Base-by-base conservation (phyloP, 805 yeast genomes). In the Yarrowia osloensis region DNA sequence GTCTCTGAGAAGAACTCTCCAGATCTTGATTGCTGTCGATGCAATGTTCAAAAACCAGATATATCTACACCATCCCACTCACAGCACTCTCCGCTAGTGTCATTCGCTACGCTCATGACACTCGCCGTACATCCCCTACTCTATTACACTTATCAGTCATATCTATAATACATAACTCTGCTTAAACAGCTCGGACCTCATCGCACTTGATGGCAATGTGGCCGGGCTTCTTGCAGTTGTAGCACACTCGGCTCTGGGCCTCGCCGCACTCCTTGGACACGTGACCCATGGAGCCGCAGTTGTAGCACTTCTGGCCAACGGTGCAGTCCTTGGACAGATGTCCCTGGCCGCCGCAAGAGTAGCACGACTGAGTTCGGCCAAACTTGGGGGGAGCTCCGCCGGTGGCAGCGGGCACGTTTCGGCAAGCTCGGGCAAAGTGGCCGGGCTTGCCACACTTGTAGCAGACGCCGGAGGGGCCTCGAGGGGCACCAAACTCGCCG, bases 401-500 rank as follows among this genome's bases (percentile, higher is more conserved):
- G 19, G 40, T 73, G 80, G 82, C 54, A 22, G 40, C 74, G 80
- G 82, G 75, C 72, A 82, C 81, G 70, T 84, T 79, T 80, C 97
- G 91, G 73, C 88, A 61, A 6, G 66, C 92, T 79, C 87, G 90
- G 68, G 96, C 89, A 75, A 91, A 86, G 82, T 93, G 98, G 67
- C 97, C 97, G 70, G 85, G 81, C 80, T 89, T 88, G 74, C 97
- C 97, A 81, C 97, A 92, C 70, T 92, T 89, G 85, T 91, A 92
- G 81, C 98, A 92, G 79, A 24, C 44, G 17, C 90, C 91, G 69
- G 85, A 85, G 67, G 63, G 65, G 31, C 42, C 61, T 85, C 84
- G 66, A 65, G 68, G 47, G 70, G 63, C 67, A 50, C 69, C 61
- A n/a, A 54, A 54, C 61, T 54, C 61, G n/a, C 61, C 50, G 28